These are phyloP conservation scores for Sarocladium oryzae DNA, from an alignment of 2,329 filamentous ascomycete genomes.

Conservation along the genomic window DNA sequence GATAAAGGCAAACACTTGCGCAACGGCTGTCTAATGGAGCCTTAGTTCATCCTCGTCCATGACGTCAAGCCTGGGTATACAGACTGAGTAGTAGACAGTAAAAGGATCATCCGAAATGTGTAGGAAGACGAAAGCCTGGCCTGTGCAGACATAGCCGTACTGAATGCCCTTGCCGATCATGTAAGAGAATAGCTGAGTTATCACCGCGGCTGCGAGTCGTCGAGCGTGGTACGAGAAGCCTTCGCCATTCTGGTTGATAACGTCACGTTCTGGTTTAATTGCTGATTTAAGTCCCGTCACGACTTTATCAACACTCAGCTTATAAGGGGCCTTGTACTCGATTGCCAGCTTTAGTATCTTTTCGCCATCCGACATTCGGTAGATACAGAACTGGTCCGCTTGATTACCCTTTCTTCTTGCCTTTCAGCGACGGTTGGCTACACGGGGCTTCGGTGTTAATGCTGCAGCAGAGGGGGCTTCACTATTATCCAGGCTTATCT, in stretches of 20 bases:
- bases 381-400: constrained; percentile 9
- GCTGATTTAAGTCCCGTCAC: constrained; percentile 24
- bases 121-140: constrained; percentile 28
- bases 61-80: constrained; percentile 27
- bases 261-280: constrained; percentile 25
- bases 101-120: constrained; percentile 25
- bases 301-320: constrained; percentile 26
- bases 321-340: constrained; percentile 33
- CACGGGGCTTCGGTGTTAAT: background rate
- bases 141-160: constrained; percentile 29
- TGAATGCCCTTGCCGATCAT: constrained; percentile 21
- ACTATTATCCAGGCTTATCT: constrained; percentile 14
- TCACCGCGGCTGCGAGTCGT: constrained; percentile 26
- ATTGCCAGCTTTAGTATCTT: constrained; percentile 24
- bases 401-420: constrained; percentile 5
- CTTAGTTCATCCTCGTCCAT: constrained; percentile 24
- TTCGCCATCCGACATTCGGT: constrained; percentile 5
- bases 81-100: constrained; percentile 26
- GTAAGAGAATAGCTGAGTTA: constrained; percentile 19
- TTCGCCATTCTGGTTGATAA: constrained; percentile 26
- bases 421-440: background rate
- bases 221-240: constrained; percentile 22
- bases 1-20: constrained; percentile 31
- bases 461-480: background rate
- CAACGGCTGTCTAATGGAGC: constrained; percentile 29